Evolutionary conservation across 2,329 filamentous ascomycete genomes (phyloP).

Genomic region (Xylariaceae sp.): DNA sequence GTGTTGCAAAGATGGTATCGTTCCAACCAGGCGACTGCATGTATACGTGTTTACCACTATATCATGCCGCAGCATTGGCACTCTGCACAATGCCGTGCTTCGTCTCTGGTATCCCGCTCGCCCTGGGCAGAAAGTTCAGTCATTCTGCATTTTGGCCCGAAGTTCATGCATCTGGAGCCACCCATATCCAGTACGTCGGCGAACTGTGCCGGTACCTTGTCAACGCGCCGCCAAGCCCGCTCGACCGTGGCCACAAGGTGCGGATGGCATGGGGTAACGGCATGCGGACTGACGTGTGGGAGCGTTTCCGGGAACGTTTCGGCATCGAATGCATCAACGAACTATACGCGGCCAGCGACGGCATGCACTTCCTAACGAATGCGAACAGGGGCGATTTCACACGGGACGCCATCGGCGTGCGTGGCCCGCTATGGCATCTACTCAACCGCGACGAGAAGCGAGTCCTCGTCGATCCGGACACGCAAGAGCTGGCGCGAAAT

Average conservation of each 20-base stretch:
- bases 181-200: constrained; percentile 71
- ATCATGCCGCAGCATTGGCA: constrained; percentile 69
- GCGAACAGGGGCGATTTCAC: constrained; percentile 57
- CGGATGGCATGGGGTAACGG: constrained; percentile 61
- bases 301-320: constrained; percentile 59
- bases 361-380: constrained; percentile 58
- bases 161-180: constrained; percentile 60
- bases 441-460: constrained; percentile 56
- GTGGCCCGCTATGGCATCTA: constrained; percentile 57
- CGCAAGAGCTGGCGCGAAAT: constrained; percentile 61
- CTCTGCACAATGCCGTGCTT: constrained; percentile 50
- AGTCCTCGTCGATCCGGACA: constrained; percentile 64
- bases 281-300: constrained; percentile 64
- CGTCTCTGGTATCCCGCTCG: constrained; percentile 47
- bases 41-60: constrained; percentile 72
- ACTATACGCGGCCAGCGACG: constrained; percentile 75
- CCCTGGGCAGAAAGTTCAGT: constrained; percentile 63
- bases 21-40: constrained; percentile 49
- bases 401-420: constrained; percentile 61
- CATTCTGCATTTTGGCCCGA: constrained; percentile 68
- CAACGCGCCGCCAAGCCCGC: constrained; percentile 56
- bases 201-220: constrained; percentile 72
- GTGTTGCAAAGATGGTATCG: constrained; percentile 17
- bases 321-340: constrained; percentile 59
- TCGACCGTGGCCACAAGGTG: constrained; percentile 56